Evolutionary conservation across 495 filamentous ascomycete species (phyloP), one percentile per base, ranked within the genome.

Genomic region (Haplographium delicatum): DNA sequence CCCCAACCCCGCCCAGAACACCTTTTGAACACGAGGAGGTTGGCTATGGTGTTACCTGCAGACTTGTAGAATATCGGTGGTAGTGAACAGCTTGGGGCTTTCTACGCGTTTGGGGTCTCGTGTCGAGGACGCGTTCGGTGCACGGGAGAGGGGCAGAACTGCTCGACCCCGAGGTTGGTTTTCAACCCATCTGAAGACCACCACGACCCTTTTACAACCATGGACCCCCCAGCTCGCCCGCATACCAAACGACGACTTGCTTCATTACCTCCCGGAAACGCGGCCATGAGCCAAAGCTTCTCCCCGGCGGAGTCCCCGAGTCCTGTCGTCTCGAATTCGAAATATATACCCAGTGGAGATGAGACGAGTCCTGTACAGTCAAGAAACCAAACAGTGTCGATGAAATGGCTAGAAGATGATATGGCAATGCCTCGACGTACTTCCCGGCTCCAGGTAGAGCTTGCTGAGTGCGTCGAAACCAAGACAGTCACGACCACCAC

Each of bases 401-500:
- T 62, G 39, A 48, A 50, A 18, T 61, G 58, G 57, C 38, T 54
- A 5, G 57, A 61, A 30, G 49, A 38, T 15, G 57, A 55, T 33
- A 50, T 57, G 35, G 37, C 47, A 5, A 24, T 43, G 5, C 47
- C 52, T 38, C 45, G 44, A 16, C 19, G 49, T 18, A 57, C 47
- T 9, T 54, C 62, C 8, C 50, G 49, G 16, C 25, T 79, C 42
- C 71, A 73, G 50, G 73, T 78, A 52, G 72, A 70, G 41, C 68
- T 79, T 16, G 68, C 69, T 23, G 74, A 80, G 55, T 79, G 75
- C 50, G 71, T 80, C 54, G 76, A 80, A 62, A 79, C 75, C n/a
- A 80, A 75, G 62, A 80, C 74, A 8, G 83, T 96, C 53, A 97
- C 91, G 4, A 96, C 93, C 0, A 97, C 91, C 0, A 97, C 91